phyloP scores from a whole-genome alignment of 2,329 filamentous ascomycete genomes.

The Elsinoe batatas region DNA sequence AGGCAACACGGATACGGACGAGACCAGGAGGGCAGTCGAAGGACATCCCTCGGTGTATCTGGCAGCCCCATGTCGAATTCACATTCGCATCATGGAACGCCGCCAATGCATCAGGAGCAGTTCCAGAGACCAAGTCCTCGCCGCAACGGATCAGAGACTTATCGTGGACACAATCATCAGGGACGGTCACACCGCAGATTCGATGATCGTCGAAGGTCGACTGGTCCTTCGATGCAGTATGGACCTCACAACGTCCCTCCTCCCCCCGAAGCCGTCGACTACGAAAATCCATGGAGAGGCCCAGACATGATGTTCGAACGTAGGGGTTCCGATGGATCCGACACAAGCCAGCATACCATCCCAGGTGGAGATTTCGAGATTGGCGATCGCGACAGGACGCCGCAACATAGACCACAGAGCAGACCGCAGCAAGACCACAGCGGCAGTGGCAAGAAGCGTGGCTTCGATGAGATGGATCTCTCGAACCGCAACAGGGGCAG shows the following conservation, averaged over 20 bases:
- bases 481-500: constrained; percentile 12
- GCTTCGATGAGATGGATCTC: constrained; percentile 17
- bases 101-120: not conserved
- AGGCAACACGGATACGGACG: not conserved
- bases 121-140: not conserved
- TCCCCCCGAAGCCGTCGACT: constrained; percentile 16
- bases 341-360: constrained; percentile 18
- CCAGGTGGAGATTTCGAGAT: constrained; percentile 20
- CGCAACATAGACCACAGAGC: not conserved
- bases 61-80: not conserved
- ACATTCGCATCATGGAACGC: not conserved
- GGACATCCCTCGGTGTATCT: not conserved
- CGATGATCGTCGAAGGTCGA: not conserved
- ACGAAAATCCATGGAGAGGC: constrained; percentile 16
- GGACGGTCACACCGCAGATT: not conserved
- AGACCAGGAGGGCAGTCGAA: too few species aligned
- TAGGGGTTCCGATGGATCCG: constrained; percentile 13
- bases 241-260: constrained; percentile 14
- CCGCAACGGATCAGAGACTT: not conserved
- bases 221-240: not conserved
- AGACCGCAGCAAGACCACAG: not conserved
- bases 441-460: constrained; percentile 18
- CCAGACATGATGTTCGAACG: constrained; percentile 15
- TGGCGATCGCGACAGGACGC: constrained; percentile 15
- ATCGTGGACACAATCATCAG: not conserved